Evolutionary conservation across 345 rosid species (phyloP).

Genomic region (Melaleuca alternifolia): DNA sequence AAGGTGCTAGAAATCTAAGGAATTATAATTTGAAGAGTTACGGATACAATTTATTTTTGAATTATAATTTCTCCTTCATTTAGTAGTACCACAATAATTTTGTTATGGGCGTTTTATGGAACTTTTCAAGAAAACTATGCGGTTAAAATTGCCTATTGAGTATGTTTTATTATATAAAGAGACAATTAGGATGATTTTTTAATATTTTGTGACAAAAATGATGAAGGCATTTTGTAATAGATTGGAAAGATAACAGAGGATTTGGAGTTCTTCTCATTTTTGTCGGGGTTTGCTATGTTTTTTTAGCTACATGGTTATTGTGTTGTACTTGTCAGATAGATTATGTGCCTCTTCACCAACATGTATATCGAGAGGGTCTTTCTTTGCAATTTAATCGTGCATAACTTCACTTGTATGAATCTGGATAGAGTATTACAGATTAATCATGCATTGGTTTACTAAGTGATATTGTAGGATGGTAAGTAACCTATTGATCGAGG

Average conservation of each 20-base stretch:
- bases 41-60: not conserved
- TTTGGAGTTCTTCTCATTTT: not conserved
- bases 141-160: not conserved
- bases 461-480: not conserved
- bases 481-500: not conserved
- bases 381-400: not conserved
- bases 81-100: not conserved
- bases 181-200: not conserved
- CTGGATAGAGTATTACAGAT: not conserved
- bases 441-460: not conserved
- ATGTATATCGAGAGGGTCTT: not conserved
- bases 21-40: not conserved
- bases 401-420: not conserved
- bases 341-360: not conserved
- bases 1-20: not conserved
- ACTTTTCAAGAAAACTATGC: not conserved
- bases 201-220: not conserved
- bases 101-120: not conserved
- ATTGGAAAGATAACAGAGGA: not conserved
- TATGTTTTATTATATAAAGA: not conserved
- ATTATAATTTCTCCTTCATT: not conserved
- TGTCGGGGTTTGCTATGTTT: not conserved
- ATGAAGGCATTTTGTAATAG: not conserved
- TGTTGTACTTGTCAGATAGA: not conserved
- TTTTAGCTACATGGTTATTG: not conserved